Base-by-base conservation (phyloP, 306 rosid species). In the Mucuna pruriens region DNA sequence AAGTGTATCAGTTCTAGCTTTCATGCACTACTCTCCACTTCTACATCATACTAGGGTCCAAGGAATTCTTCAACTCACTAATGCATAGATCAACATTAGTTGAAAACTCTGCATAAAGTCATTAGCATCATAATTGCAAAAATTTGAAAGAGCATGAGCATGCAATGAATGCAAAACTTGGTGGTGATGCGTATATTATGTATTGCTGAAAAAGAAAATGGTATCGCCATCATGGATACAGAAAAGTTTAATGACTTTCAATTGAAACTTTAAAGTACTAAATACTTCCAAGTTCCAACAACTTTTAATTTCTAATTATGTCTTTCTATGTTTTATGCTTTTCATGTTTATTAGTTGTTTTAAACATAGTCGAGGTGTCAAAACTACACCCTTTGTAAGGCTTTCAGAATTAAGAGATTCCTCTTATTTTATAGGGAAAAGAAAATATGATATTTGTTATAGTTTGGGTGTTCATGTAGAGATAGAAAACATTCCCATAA, bases 1-100 rank as follows among this genome's bases (percentile, higher is more conserved):
- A 70, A 77, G 16, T 16, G 31, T 19, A 38, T 46, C 66, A 40
- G 29, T 73, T 63, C 25, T 45, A 45, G 63, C 57, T 61, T 31
- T 62, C 82, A 45, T 76, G 61, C 23, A 61, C 29, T 60, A 71
- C 79, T 49, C 65, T 17, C 20, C 52, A 11, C 48, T 68, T 62
- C 31, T 40, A 29, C 62, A 5, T 36, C 11, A 26, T 66, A 38
- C 69, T 54, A 33, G 80, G 72, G 51, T 44, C 76, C 44, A 46
- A 25, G 26, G 4, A 40, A 62, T 51, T 46, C 68, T 68, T 48
- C 39, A 69, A 78, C 15, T 16, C 65, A 51, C 44, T 61, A 39
- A 25, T 64, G 13, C 74, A 19, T 20, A 61, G 34, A 62, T 76
- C 48, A 63, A 46, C 40, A 64, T 46, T 7, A 31, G 51, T 63